These are phyloP conservation scores for Emmonsia crescens DNA, from an alignment of 2,329 filamentous ascomycete species.

Conservation along the genomic window DNA sequence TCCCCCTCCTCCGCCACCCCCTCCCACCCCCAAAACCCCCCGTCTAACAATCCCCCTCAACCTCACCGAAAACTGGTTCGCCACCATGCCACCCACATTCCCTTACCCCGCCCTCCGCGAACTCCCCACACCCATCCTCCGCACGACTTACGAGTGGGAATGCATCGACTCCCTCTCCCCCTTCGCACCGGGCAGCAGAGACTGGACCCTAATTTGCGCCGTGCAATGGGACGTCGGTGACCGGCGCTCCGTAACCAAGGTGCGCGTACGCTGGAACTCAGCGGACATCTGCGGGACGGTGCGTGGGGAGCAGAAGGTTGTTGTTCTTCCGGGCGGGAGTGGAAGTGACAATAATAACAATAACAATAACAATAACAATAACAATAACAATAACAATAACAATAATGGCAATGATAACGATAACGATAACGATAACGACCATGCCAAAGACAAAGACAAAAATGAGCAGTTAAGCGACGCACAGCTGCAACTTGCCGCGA, in stretches of 20 bases:
- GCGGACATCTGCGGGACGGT: conserved; percentile 21
- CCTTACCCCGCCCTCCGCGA: conserved; percentile 11
- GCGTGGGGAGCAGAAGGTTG: conserved; percentile 24
- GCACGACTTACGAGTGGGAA: conserved; percentile 12
- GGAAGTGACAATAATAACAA: neutral
- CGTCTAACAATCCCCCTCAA: conserved; percentile 18
- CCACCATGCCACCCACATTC: conserved; percentile 16
- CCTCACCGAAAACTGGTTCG: conserved; percentile 23
- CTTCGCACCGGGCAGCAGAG: neutral
- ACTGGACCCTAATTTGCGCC: conserved; percentile 19
- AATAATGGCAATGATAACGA: neutral
- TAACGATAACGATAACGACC: too few species aligned
- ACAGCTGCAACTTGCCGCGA: conserved; percentile 15
- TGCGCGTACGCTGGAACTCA: conserved; percentile 27
- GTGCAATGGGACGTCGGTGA: conserved; percentile 23
- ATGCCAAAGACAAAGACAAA: conserved; percentile 13
- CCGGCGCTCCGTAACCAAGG: conserved; percentile 20
- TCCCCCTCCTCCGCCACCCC: neutral
- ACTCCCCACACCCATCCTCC: conserved; percentile 4
- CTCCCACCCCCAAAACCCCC: neutral
- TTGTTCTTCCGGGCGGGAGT: neutral
- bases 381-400: too few species aligned
- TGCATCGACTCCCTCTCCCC: conserved; percentile 10
- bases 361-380: too few species aligned
- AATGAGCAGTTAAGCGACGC: conserved; percentile 8